Conservation (phyloP, 2,329 filamentous ascomycete genomes). For the Trichoderma afroharzianum region DNA sequence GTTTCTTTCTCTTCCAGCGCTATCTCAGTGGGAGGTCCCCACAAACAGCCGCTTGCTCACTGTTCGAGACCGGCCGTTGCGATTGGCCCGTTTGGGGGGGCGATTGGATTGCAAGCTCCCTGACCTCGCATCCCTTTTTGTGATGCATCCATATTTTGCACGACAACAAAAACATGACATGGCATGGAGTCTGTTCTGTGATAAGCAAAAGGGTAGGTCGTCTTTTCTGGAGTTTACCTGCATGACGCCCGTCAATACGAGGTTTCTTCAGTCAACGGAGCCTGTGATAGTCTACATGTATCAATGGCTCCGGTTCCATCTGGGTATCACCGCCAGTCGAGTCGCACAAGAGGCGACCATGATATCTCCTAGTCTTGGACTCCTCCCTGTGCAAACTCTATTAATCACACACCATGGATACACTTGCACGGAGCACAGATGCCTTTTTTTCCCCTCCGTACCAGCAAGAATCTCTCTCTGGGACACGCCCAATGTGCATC, state of each 20-base stretch:
- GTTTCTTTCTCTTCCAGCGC: neutral
- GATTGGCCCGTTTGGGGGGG: neutral
- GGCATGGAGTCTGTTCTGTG: neutral
- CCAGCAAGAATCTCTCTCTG: neutral
- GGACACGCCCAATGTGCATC: neutral
- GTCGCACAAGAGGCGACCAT: neutral
- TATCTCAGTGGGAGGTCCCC: neutral
- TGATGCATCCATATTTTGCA: neutral
- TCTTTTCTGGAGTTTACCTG: neutral
- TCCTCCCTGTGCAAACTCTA: constrained; percentile 1
- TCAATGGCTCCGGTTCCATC: neutral
- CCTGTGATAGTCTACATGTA: no score
- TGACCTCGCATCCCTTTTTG: neutral
- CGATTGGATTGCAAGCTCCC: neutral
- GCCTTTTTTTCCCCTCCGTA: neutral
- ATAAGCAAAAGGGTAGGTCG: neutral
- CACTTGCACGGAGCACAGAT: neutral
- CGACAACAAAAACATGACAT: neutral
- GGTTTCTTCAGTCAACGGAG: neutral
- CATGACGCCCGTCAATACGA: neutral
- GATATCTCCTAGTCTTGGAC: neutral
- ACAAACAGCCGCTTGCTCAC: constrained; percentile 7
- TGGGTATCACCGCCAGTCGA: constrained; percentile 14
- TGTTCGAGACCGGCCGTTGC: neutral
- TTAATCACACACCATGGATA: neutral